These are phyloP conservation scores for Neurospora discreta DNA, from an alignment of 495 filamentous ascomycete species.

Conservation along the genomic window DNA sequence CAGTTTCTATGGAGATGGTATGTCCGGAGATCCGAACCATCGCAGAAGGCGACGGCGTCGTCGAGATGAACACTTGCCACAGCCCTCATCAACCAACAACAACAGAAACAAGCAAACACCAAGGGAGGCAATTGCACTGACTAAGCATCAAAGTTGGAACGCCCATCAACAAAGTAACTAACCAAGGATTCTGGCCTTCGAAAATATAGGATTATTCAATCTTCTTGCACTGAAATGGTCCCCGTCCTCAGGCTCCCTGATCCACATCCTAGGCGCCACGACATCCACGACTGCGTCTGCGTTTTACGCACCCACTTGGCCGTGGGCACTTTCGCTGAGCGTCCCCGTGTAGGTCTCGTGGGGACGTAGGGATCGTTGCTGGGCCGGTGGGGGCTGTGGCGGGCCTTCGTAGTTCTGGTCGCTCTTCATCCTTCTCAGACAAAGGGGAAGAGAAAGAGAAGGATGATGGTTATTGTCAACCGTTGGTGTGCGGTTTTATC, in stretches of 20 bases:
- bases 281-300: conserved; percentile 77
- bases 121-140: conserved; percentile 17
- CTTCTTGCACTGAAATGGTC: conserved; percentile 66
- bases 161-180: conserved; percentile 65
- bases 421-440: neutral
- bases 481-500: conserved; percentile 62
- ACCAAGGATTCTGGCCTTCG: conserved; percentile 79
- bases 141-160: conserved; percentile 32
- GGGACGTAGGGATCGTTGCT: conserved; percentile 60
- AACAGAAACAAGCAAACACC: conserved; percentile 10
- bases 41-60: neutral
- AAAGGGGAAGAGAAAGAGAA: neutral
- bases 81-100: neutral
- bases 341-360: conserved; percentile 57
- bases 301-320: conserved; percentile 66
- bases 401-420: conserved; percentile 18
- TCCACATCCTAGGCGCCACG: conserved; percentile 65
- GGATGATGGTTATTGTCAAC: conserved; percentile 16
- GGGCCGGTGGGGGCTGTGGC: conserved; percentile 63
- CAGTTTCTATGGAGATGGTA: neutral
- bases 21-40: neutral
- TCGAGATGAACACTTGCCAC: neutral
- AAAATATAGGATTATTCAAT: conserved; percentile 60
- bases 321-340: conserved; percentile 56
- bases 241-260: conserved; percentile 65